A percentile compares a stretch with the other conserved stretches of the same genome.
These are phyloP conservation scores for Turritis glabra DNA, from an alignment of 345 rosid species.

Conservation along the genomic window DNA sequence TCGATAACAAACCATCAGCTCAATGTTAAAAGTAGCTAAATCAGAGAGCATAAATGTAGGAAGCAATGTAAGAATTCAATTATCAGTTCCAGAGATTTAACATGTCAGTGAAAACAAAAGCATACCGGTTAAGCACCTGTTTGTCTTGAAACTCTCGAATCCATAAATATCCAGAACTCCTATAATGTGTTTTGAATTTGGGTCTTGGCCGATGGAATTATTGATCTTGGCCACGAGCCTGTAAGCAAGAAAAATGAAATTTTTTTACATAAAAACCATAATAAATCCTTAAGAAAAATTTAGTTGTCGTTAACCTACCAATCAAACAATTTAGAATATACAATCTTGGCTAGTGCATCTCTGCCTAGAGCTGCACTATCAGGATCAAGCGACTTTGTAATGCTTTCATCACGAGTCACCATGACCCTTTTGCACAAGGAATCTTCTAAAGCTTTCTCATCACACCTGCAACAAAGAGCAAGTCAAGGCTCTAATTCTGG, in stretches of 20 bases:
- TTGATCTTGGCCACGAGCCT: conserved; percentile 96
- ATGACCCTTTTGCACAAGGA: conserved; percentile 94
- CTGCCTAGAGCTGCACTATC: conserved; percentile 78
- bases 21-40: conserved; percentile 19
- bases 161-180: conserved; percentile 99
- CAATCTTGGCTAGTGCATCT: conserved; percentile 95
- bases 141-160: conserved; percentile 99
- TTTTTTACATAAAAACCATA: conserved; percentile 4
- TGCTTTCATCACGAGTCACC: conserved; percentile 94
- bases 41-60: conserved; percentile 10
- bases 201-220: conserved; percentile 89
- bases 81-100: conserved; percentile 21
- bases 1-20: conserved; percentile 17
- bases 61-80: background rate
- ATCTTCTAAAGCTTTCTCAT: conserved; percentile 80
- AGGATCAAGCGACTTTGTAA: conserved; percentile 90
- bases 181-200: conserved; percentile 70
- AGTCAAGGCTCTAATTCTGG: conserved; percentile 25
- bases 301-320: conserved; percentile 52
- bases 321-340: conserved; percentile 91
- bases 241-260: conserved; percentile 23
- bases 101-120: conserved; percentile 51
- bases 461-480: conserved; percentile 71
- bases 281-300: background rate
- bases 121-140: conserved; percentile 94